Base-by-base conservation (phyloP, 768 basidiomycete genomes). In the Postia placenta region DNA sequence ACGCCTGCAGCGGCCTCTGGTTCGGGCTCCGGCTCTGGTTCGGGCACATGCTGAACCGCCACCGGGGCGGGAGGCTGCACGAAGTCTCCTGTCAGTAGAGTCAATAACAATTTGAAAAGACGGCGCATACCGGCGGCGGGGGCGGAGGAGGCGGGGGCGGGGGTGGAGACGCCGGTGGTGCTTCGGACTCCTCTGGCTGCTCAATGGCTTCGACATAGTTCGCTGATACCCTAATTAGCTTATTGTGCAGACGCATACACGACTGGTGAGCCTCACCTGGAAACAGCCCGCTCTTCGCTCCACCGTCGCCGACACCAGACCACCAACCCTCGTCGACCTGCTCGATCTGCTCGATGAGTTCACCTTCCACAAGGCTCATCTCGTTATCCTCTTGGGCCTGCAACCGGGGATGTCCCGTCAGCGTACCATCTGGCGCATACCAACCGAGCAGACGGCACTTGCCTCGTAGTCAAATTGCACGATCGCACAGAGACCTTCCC, bases 251-350 rank as follows among this genome's bases (percentile, higher is more conserved):
- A n/a, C 23, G 23, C 36, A 23, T 5, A 22, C 2, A 14, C n/a
- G n/a, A n/a, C n/a, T n/a, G n/a, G n/a, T 7, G 26, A 27, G 22
- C 47, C 76, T 20, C 56, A 90, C 87, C 78, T 50, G 92, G 93
- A 81, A 95, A 96, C 26, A 94, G 65, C 6, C 93, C 94, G 5
- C 67, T 72, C 70, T 86, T 84, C 3, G 59, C 38, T 4, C 91
- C 92, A 20, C 72, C 76, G 36, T 73, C 67, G 25, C 82, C 83
- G 42, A 81, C 71, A 19, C 91, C 94, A 50, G 73, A 78, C 94
- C 93, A 96, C 94, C 94, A 98, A 5, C 89, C 88, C 56, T 90
- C 87, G 56, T 86, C 90, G 14, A 90, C 66, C 65, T 89, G 82
- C 65, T 92, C 88, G 41, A 95, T 81, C 54, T 87, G 79, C 48